Conservation (phyloP, 148 eudicot genomes). For the Vaccinium myrtillus region DNA sequence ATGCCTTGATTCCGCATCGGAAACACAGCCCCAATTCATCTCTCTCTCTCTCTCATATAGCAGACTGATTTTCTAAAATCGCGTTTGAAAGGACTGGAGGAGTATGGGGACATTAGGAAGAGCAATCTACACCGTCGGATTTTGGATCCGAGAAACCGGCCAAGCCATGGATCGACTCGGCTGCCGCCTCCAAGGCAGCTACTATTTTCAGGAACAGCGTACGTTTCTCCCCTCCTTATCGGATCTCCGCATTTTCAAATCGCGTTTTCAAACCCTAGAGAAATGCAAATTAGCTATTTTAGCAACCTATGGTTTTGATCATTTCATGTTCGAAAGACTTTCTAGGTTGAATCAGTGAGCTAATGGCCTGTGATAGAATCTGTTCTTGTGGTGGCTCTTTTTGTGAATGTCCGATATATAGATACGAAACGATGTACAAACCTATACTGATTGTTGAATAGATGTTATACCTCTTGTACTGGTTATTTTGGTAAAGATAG, state of each 20-base stretch:
- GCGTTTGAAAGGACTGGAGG: neutral
- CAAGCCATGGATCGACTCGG: constrained; percentile 98
- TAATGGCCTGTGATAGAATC: neutral
- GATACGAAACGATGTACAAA: neutral
- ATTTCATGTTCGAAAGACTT: neutral
- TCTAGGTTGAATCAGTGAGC: neutral
- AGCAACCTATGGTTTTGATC: neutral
- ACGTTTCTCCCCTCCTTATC: constrained; percentile 10
- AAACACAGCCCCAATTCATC: neutral
- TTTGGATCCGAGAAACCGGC: constrained; percentile 93
- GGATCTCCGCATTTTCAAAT: neutral
- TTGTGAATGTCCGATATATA: neutral
- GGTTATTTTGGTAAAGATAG: neutral
- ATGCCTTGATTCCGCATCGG: neutral
- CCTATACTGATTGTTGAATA: neutral
- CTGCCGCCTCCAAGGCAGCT: constrained; percentile 75
- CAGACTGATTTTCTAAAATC: neutral
- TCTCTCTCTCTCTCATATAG: neutral
- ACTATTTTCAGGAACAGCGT: constrained; percentile 79
- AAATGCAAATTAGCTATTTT: neutral
- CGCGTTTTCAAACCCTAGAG: neutral
- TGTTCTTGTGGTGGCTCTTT: neutral
- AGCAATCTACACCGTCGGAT: constrained; percentile 83
- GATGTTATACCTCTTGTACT: neutral
- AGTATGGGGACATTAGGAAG: constrained; percentile 74